Conservation (phyloP, 2,329 filamentous ascomycete species). For the Xylariomycetidae sp. region DNA sequence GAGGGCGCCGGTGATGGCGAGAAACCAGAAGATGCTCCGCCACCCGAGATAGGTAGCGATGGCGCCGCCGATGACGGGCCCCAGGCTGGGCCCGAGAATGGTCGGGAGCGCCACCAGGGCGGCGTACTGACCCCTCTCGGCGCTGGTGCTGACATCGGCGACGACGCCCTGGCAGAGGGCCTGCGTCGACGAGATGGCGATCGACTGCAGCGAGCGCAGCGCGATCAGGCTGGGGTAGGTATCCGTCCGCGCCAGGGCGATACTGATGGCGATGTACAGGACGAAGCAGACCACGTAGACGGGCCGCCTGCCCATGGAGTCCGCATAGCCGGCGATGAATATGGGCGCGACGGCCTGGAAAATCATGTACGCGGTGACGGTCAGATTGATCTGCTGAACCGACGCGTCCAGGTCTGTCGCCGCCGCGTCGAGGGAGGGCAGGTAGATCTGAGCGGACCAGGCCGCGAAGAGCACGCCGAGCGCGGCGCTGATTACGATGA, state of each 20-base stretch:
- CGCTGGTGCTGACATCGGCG: conserved; percentile 49
- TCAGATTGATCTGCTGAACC: conserved; percentile 23
- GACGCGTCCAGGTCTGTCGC: conserved; percentile 17
- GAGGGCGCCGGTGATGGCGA: conserved; percentile 33
- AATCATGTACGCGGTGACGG: conserved; percentile 34
- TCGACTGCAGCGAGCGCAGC: conserved; percentile 43
- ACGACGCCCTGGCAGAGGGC: conserved; percentile 47
- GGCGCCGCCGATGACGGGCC: conserved; percentile 38
- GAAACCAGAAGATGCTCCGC: conserved; percentile 49
- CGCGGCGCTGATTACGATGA: conserved; percentile 20
- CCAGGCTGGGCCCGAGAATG: conserved; percentile 34
- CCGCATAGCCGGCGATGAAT: conserved; percentile 42
- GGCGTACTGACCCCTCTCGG: conserved; percentile 50
- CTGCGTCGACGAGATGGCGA: conserved; percentile 47
- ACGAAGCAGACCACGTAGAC: conserved; percentile 40
- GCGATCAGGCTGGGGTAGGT: conserved; percentile 37
- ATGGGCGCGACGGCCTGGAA: conserved; percentile 47
- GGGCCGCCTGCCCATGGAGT: conserved; percentile 38
- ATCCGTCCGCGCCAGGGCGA: conserved; percentile 36
- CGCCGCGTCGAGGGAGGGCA: conserved; percentile 19
- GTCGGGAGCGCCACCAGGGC: conserved; percentile 38
- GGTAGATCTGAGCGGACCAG: conserved; percentile 21
- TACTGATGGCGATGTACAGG: conserved; percentile 37
- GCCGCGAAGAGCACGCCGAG: conserved; percentile 21
- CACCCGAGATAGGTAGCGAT: conserved; percentile 34